phyloP scores from a whole-genome alignment of 2,329 filamentous ascomycete genomes.

The Alternaria triticimaculans region DNA sequence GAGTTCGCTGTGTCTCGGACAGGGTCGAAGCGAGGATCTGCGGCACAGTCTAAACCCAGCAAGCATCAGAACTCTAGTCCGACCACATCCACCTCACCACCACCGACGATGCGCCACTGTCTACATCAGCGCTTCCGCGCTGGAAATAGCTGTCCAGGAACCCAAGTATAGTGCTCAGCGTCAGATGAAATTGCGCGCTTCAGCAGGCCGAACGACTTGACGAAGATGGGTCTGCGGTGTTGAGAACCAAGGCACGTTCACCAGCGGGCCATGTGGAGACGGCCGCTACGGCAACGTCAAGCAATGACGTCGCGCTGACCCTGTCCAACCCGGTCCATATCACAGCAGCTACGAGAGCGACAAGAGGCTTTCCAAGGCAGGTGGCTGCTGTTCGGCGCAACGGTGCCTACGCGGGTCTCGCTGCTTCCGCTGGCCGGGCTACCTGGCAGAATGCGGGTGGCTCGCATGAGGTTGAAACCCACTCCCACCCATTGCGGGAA shows the following conservation, averaged over 20 bases:
- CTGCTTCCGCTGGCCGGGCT: slow-evolving; percentile 41
- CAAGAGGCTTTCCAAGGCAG: slow-evolving; percentile 26
- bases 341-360: slow-evolving; percentile 19
- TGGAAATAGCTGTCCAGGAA: slow-evolving; percentile 17
- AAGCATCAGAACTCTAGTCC: slow-evolving; percentile 38
- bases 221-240: slow-evolving; percentile 2
- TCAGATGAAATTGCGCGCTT: slow-evolving; percentile 22
- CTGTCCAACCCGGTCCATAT: not conserved
- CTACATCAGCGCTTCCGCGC: slow-evolving; percentile 22
- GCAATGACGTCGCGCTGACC: slow-evolving; percentile 15
- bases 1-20: slow-evolving; percentile 31
- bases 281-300: not conserved
- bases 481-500: slow-evolving; percentile 38
- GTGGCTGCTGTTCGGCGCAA: slow-evolving; percentile 16
- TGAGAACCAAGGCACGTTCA: not conserved
- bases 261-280: not conserved
- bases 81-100: slow-evolving; percentile 33
- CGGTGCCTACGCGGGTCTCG: slow-evolving; percentile 40
- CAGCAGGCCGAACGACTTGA: slow-evolving; percentile 16
- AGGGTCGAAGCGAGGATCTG: slow-evolving; percentile 37
- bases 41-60: slow-evolving; percentile 37
- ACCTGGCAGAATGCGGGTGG: slow-evolving; percentile 27
- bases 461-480: slow-evolving; percentile 49
- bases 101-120: slow-evolving; percentile 19
- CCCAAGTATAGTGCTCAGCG: slow-evolving; percentile 23